phyloP scores from a whole-genome alignment of 257 asterid species.

The Cordia subcordata region DNA sequence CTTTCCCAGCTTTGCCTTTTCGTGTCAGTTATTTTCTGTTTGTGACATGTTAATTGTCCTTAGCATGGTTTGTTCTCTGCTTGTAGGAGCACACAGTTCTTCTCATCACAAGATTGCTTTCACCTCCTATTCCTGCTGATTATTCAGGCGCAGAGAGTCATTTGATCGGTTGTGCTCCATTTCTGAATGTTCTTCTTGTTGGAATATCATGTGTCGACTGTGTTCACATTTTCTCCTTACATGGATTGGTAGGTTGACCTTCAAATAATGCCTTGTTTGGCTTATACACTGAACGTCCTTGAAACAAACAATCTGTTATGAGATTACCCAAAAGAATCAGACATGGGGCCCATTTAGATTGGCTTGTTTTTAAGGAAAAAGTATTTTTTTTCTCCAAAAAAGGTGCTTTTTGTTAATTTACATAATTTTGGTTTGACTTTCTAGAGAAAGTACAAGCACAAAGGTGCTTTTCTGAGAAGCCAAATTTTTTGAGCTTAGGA shows the following conservation, averaged over 20 bases:
- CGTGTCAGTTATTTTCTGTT: not conserved
- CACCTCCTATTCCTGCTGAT: conserved; percentile 72
- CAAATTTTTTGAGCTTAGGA: too few species aligned
- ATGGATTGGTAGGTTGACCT: conserved; percentile 87
- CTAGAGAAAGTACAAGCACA: too few species aligned
- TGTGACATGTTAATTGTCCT: conserved; percentile 4
- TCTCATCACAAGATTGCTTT: conserved; percentile 73
- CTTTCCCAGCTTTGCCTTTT: not conserved
- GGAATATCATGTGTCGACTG: conserved; percentile 79
- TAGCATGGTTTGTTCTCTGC: conserved; percentile 17
- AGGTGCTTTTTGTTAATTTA: too few species aligned
- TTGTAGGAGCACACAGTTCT: conserved; percentile 80
- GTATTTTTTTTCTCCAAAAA: too few species aligned
- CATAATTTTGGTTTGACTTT: too few species aligned
- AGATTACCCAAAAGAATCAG: too few species aligned
- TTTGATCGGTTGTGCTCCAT: conserved; percentile 78
- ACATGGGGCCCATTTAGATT: too few species aligned
- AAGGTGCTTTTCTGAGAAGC: too few species aligned
- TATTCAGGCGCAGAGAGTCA: conserved; percentile 75
- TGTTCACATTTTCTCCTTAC: conserved; percentile 80
- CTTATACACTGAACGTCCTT: not conserved
- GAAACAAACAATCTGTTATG: not conserved
- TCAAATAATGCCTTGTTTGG: conserved; percentile 5
- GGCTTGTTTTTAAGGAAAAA: too few species aligned
- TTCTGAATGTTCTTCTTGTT: conserved; percentile 75